A percentile compares a stretch with the other conserved stretches of the same genome.
Evolutionary conservation across 2,329 filamentous ascomycete species (phyloP).

Genomic region (Cladobotryum mycophilum): DNA sequence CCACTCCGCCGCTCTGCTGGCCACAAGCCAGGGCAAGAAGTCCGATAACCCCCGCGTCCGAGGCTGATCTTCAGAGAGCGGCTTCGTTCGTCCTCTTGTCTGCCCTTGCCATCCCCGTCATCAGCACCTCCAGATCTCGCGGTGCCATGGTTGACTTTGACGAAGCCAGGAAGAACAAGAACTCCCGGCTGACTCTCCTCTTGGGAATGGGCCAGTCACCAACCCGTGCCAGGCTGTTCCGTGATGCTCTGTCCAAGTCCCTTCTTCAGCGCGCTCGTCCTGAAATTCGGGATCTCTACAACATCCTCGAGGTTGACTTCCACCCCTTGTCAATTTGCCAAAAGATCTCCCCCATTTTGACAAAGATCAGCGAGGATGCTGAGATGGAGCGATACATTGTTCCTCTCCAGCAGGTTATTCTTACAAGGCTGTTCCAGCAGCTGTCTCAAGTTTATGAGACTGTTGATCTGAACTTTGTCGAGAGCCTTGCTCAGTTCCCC

Average conservation of each 20-base stretch:
- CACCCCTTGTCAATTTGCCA: constrained; percentile 97
- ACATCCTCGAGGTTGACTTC: constrained; percentile 98
- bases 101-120: constrained; percentile 95
- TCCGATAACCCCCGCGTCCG: constrained; percentile 86
- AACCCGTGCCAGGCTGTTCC: constrained; percentile 85
- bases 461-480: constrained; percentile 88
- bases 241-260: constrained; percentile 90
- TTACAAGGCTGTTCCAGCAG: constrained; percentile 97
- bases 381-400: constrained; percentile 97
- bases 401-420: constrained; percentile 95
- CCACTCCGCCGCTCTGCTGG: constrained; percentile 77
- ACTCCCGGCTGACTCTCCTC: constrained; percentile 90
- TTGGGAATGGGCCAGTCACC: constrained; percentile 88
- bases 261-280: constrained; percentile 86
- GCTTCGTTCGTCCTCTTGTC: constrained; percentile 94
- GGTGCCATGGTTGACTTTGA: constrained; percentile 96
- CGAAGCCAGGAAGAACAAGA: constrained; percentile 97
- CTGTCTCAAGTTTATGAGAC: constrained; percentile 98
- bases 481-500: constrained; percentile 90
- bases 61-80: constrained; percentile 86
- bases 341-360: constrained; percentile 94
- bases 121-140: constrained; percentile 93
- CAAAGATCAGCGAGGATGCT: constrained; percentile 84
- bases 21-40: constrained; percentile 82
- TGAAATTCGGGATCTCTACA: constrained; percentile 95